Evolutionary conservation across 768 basidiomycete genomes (phyloP).

Genomic region (Pulveroboletus sp.): DNA sequence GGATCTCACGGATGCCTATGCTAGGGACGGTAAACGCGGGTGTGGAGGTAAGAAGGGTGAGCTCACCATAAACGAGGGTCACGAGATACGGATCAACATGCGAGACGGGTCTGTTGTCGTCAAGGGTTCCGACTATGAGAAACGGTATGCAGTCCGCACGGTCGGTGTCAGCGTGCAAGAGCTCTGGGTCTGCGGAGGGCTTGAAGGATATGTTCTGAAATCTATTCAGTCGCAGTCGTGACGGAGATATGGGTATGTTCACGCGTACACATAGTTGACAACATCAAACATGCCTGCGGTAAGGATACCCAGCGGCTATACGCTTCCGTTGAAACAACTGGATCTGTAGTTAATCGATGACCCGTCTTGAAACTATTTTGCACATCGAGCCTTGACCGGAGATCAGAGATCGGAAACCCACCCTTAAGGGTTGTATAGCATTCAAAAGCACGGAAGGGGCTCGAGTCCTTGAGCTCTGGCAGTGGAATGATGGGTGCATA

Average conservation of each 20-base stretch:
- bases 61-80: constrained; percentile 73
- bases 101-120: constrained; percentile 65
- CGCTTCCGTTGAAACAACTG: background rate
- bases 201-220: constrained; percentile 89
- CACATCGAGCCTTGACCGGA: background rate
- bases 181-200: constrained; percentile 90
- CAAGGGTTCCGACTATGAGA: constrained; percentile 36
- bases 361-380: background rate
- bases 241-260: background rate
- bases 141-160: constrained; percentile 61
- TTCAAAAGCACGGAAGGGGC: background rate
- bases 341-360: no score
- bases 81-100: constrained; percentile 64
- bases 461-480: no score
- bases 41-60: constrained; percentile 79
- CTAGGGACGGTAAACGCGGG: constrained; percentile 68
- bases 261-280: background rate
- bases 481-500: background rate
- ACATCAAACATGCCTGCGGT: background rate
- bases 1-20: constrained; percentile 74
- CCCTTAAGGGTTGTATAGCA: background rate
- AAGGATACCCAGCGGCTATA: background rate
- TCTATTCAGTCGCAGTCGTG: constrained; percentile 42
- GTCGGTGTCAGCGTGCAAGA: constrained; percentile 96
- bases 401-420: background rate